These are phyloP conservation scores for Acer negundo DNA, from an alignment of 345 rosid genomes.

Conservation along the genomic window DNA sequence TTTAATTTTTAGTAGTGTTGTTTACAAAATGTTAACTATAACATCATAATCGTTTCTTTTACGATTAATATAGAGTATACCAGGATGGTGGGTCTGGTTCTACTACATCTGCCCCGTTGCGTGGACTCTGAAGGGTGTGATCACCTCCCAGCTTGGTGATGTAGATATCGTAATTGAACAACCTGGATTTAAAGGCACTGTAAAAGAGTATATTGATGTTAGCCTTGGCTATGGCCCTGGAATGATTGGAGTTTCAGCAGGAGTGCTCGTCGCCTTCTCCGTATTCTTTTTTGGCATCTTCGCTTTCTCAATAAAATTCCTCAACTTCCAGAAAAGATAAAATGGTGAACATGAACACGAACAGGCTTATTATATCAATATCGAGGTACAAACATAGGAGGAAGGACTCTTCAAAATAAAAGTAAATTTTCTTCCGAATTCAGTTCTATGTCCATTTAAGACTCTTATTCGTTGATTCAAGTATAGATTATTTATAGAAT, in stretches of 20 bases:
- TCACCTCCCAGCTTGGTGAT: constrained; percentile 75
- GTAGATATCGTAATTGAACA: constrained; percentile 27
- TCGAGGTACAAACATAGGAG: background rate
- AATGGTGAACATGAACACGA: background rate
- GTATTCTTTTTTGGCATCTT: constrained; percentile 53
- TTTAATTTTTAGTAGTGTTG: background rate
- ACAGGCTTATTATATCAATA: background rate
- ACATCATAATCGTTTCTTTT: background rate
- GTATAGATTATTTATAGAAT: background rate
- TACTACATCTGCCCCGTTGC: constrained; percentile 81
- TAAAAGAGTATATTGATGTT: constrained; percentile 47
- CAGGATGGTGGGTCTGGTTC: constrained; percentile 94
- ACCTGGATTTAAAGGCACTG: constrained; percentile 34
- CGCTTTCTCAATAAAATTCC: constrained; percentile 31
- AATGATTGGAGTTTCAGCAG: background rate
- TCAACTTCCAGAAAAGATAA: constrained; percentile 67
- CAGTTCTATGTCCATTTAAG: background rate
- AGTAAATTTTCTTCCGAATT: background rate
- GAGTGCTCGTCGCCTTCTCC: constrained; percentile 39
- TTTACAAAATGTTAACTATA: background rate
- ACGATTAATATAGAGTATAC: constrained; percentile 49
- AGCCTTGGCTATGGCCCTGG: constrained; percentile 50
- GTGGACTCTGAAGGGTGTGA: constrained; percentile 78
- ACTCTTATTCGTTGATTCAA: too few relatives aligned
- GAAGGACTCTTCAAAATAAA: background rate